Base-by-base conservation (phyloP, 768 basidiomycete genomes). In the Melanogaster broomeanus region DNA sequence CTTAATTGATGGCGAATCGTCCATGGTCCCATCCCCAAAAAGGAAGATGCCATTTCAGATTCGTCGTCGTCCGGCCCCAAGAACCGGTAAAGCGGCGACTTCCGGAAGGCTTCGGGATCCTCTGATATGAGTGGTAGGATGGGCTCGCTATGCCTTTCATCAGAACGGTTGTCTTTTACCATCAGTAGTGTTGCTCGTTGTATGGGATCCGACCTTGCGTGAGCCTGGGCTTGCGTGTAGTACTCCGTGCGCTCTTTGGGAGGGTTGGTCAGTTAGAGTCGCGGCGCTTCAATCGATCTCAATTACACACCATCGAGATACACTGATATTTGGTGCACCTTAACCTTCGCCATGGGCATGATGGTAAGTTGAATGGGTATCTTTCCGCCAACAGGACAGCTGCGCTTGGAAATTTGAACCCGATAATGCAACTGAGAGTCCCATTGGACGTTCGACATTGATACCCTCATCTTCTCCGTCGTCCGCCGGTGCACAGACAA, bases 21-120 rank as follows among this genome's bases (percentile, higher is more conserved):
- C 95, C 95, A 98, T 12, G 96, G 95, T 0, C 96, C 95, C 3
- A 83, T 82, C 25, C 87, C 88, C 84, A 85, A 85, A 53, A 81
- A 70, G 39, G 63, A 75, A 19, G 86, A 82, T 25, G 78, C 81
- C 43, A 79, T 65, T 46, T 87, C 83, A 0, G 79, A 80, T 25
- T 78, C 61, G 58, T 84, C 79, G 40, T 77, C 74, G 22, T 77
- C 77, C 3, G 77, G 73, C 5, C 69, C 65, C 19, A 81, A 62
- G 19, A 88, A 63, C 8, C 71, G 68, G 35, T 78, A 70, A 1
- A 96, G 70, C 0, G 95, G 90, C 0, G 91, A 93, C 8, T 79
- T 72, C 34, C 67, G 76, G 60, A 85, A 73, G 1, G 80, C 87
- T 38, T 87, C 77, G 0, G 78, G 70, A 30, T 85, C 81, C 52